phyloP scores from a whole-genome alignment of 768 basidiomycete genomes.

The Gloeopeniophorella convolvens region DNA sequence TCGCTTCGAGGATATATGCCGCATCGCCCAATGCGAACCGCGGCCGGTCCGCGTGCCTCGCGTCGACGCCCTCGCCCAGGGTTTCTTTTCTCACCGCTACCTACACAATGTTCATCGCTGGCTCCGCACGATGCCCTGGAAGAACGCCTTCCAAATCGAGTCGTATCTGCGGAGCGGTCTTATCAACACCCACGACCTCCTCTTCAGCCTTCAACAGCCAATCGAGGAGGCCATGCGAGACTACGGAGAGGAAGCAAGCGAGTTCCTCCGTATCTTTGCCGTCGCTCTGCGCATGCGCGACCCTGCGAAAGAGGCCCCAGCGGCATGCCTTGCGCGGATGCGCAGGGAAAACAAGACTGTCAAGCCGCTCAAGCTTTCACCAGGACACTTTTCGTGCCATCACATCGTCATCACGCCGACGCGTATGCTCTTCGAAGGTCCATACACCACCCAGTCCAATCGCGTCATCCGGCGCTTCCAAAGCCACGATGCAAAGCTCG shows the following conservation, averaged over 20 bases:
- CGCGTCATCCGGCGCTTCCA: conserved; percentile 65
- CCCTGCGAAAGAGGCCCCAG: conserved; percentile 36
- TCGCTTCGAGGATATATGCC: conserved; percentile 50
- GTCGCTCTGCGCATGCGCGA: conserved; percentile 41
- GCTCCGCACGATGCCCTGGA: conserved; percentile 49
- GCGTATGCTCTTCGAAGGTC: conserved; percentile 67
- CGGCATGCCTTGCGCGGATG: conserved; percentile 41
- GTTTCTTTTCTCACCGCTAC: conserved; percentile 44
- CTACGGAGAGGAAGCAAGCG: conserved; percentile 31
- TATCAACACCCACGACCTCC: conserved; percentile 54
- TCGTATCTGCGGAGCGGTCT: conserved; percentile 56
- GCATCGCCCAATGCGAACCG: conserved; percentile 36
- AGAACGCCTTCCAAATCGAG: conserved; percentile 72
- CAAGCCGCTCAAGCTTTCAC: conserved; percentile 23
- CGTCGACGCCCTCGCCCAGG: conserved; percentile 44
- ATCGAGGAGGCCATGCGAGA: conserved; percentile 37
- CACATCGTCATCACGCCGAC: conserved; percentile 77
- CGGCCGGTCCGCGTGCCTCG: conserved; percentile 23
- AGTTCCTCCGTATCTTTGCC: conserved; percentile 50
- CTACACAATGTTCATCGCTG: conserved; percentile 41
- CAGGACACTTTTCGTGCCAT: conserved; percentile 54
- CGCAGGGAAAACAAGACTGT: conserved; percentile 20
- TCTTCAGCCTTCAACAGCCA: conserved; percentile 34
- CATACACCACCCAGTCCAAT: conserved; percentile 70
- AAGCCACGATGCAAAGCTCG: conserved; percentile 31